Conservation (phyloP, 441 rosid species). For the Pelargonium cotyledonis region DNA sequence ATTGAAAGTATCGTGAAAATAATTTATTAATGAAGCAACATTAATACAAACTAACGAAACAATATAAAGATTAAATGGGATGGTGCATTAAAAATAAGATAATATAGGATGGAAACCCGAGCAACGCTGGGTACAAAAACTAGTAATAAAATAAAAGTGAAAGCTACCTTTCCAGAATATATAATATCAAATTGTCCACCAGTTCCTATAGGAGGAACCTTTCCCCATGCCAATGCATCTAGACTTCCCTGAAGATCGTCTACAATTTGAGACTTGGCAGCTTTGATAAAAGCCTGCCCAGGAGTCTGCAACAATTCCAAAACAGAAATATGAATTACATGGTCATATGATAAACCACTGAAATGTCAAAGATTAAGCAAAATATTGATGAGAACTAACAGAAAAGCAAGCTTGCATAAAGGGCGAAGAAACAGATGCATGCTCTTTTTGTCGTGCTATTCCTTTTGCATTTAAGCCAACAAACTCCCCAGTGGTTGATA, state of each 20-base stretch:
- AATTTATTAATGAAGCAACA: too few species aligned
- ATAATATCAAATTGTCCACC: slow-evolving; percentile 75
- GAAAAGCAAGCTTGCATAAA: slow-evolving; percentile 93
- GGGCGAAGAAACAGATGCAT: slow-evolving; percentile 57
- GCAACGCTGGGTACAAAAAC: not conserved
- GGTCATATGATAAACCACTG: not conserved
- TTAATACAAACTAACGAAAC: too few species aligned
- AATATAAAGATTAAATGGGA: too few species aligned
- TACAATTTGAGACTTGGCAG: slow-evolving; percentile 70
- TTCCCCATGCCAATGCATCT: slow-evolving; percentile 92
- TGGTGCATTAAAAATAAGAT: not conserved
- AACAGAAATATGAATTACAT: slow-evolving; percentile 7
- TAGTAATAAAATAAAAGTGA: not conserved
- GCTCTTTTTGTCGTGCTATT: slow-evolving; percentile 56
- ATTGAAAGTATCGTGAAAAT: too few species aligned
- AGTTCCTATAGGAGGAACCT: slow-evolving; percentile 63
- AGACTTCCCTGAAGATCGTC: slow-evolving; percentile 79
- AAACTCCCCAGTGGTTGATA: slow-evolving; percentile 86
- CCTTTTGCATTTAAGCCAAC: slow-evolving; percentile 80
- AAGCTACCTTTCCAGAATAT: slow-evolving; percentile 53
- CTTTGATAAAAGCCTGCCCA: slow-evolving; percentile 71
- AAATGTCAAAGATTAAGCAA: slow-evolving; percentile 3
- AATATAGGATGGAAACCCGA: not conserved
- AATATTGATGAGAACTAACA: slow-evolving; percentile 37
- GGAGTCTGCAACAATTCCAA: slow-evolving; percentile 59